Evolutionary conservation across 2,329 filamentous ascomycete genomes (phyloP).

Genomic region (Cryphonectria nitschkei): DNA sequence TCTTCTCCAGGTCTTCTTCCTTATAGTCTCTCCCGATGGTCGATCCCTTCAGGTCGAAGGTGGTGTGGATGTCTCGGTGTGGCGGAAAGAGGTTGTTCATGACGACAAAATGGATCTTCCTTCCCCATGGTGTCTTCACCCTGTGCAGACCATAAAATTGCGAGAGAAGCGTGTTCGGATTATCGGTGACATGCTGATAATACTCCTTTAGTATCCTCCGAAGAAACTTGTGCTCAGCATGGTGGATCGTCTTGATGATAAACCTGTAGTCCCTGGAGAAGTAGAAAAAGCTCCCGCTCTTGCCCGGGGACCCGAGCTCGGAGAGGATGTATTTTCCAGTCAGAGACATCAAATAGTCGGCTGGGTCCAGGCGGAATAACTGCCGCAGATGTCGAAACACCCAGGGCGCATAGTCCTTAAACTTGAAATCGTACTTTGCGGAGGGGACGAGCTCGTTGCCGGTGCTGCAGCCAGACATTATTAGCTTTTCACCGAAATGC

Average conservation of each 20-base stretch:
- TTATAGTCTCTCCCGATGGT: slow-evolving; percentile 90
- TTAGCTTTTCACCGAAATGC: slow-evolving; percentile 37
- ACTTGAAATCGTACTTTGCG: slow-evolving; percentile 99
- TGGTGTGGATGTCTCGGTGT: slow-evolving; percentile 95
- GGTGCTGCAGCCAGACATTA: slow-evolving; percentile 58
- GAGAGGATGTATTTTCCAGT: slow-evolving; percentile 99
- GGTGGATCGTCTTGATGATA: slow-evolving; percentile 99
- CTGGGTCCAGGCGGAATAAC: slow-evolving; percentile 89
- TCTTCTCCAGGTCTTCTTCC: slow-evolving; percentile 84
- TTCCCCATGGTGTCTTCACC: slow-evolving; percentile 96
- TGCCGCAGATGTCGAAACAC: slow-evolving; percentile 91
- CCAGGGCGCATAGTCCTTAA: slow-evolving; percentile 99
- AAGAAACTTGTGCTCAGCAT: slow-evolving; percentile 87
- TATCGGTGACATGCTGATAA: slow-evolving; percentile 84
- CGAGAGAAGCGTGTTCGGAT: slow-evolving; percentile 94
- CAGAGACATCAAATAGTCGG: slow-evolving; percentile 96
- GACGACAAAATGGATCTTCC: slow-evolving; percentile 98
- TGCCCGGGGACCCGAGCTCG: slow-evolving; percentile 93
- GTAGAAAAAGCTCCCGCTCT: slow-evolving; percentile 99
- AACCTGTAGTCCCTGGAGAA: slow-evolving; percentile 99
- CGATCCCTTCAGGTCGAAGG: slow-evolving; percentile 95
- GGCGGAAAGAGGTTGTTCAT: slow-evolving; percentile 99
- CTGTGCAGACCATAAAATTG: slow-evolving; percentile 97
- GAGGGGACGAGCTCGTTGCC: slow-evolving; percentile 97
- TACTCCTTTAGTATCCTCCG: slow-evolving; percentile 87